Evolutionary conservation across 768 basidiomycete genomes (phyloP).

Genomic region (Naganishia onofrii): DNA sequence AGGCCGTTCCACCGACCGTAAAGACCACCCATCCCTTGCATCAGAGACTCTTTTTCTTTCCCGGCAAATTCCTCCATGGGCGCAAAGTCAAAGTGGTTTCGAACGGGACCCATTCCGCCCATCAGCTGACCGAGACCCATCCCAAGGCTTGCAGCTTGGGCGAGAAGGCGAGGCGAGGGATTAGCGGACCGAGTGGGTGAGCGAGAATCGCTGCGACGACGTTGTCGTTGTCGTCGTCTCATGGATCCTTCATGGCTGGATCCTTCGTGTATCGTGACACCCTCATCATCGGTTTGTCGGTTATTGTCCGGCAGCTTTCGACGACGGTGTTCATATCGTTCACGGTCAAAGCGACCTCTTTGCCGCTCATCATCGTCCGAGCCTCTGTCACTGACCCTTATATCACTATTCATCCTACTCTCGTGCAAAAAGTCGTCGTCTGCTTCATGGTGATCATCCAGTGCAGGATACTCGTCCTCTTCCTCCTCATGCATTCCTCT

Average conservation of each 20-base stretch:
- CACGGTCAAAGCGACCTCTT: neutral
- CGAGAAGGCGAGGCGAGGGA: neutral
- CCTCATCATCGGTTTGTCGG: slow-evolving; percentile 18
- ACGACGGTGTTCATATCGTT: slow-evolving; percentile 1
- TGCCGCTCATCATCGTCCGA: slow-evolving; percentile 31
- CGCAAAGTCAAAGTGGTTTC: slow-evolving; percentile 43
- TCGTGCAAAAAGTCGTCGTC: slow-evolving; percentile 15
- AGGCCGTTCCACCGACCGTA: slow-evolving; percentile 19
- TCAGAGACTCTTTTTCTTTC: slow-evolving; percentile 36
- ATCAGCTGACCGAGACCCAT: slow-evolving; percentile 25
- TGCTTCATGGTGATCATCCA: slow-evolving; percentile 12
- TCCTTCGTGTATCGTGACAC: neutral
- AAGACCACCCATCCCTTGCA: slow-evolving; percentile 1
- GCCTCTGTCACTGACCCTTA: neutral
- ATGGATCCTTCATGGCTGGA: slow-evolving; percentile 18
- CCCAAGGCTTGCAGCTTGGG: slow-evolving; percentile 13
- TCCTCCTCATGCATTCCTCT: slow-evolving; percentile 19
- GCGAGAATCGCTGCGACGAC: slow-evolving; percentile 2
- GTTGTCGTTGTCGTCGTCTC: slow-evolving; percentile 6
- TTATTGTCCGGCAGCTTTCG: neutral
- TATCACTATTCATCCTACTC: slow-evolving; percentile 15
- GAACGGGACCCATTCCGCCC: slow-evolving; percentile 40
- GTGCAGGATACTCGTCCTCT: slow-evolving; percentile 14
- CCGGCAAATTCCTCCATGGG: slow-evolving; percentile 48
- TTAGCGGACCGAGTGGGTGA: neutral